Evolutionary conservation across 169 alveolate genomes (phyloP).

Genomic region (Amoebophrya sp.): DNA sequence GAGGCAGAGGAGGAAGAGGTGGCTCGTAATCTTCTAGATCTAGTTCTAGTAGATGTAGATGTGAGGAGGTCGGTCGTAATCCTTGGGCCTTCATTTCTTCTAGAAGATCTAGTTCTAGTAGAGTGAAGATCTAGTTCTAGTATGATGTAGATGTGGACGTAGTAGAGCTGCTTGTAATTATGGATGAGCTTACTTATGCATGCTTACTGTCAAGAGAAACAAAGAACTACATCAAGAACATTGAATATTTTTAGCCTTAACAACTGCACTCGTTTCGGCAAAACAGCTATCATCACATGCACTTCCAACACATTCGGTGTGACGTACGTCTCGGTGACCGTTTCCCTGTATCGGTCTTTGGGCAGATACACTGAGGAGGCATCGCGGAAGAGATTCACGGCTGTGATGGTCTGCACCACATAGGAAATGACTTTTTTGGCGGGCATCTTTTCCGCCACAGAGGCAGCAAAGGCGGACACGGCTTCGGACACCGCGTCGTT

Average conservation of each 20-base stretch:
- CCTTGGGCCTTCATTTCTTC: too few relatives aligned
- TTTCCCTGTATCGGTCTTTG: background rate
- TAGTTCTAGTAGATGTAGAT: too few relatives aligned
- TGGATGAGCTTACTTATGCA: too few relatives aligned
- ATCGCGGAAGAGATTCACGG: slow-evolving; percentile 25
- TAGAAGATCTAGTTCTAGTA: too few relatives aligned
- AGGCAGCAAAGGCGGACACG: background rate
- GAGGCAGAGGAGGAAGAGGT: background rate
- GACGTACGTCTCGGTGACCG: background rate
- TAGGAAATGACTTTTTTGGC: background rate
- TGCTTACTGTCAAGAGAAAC: too few relatives aligned
- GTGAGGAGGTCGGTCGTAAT: too few relatives aligned
- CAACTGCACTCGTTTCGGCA: background rate
- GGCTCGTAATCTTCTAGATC: background rate
- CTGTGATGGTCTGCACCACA: background rate
- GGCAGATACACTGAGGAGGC: background rate
- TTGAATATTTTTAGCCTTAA: too few relatives aligned
- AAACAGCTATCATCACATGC: background rate
- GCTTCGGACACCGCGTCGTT: background rate
- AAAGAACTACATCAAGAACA: too few relatives aligned
- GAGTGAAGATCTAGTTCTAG: too few relatives aligned
- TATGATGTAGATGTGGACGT: too few relatives aligned
- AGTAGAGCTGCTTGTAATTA: too few relatives aligned
- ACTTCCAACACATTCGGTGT: background rate
- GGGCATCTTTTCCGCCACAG: slow-evolving; percentile 15